phyloP scores from a whole-genome alignment of 2,329 filamentous ascomycete species.

The Alternaria ethzedia region DNA sequence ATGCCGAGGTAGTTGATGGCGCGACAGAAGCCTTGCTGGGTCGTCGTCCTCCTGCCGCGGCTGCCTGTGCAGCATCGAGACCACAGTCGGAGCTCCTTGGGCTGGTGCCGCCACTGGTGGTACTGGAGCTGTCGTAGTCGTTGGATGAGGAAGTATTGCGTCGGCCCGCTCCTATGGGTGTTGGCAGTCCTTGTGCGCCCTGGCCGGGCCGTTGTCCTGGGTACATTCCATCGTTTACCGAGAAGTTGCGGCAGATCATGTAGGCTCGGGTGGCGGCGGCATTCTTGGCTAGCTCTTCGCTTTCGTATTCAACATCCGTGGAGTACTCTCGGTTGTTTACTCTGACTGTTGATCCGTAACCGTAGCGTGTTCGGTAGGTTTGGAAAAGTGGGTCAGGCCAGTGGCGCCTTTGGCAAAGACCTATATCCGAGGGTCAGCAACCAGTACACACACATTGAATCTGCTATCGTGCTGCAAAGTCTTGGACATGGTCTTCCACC shows the following conservation, averaged over 20 bases:
- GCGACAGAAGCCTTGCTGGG: conserved; percentile 45
- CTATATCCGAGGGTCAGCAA: conserved; percentile 58
- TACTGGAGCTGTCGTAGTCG: conserved; percentile 60
- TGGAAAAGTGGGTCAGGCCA: conserved; percentile 93
- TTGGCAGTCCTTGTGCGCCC: conserved; percentile 66
- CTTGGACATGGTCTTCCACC: not conserved
- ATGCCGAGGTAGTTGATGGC: conserved; percentile 32
- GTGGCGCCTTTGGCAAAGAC: conserved; percentile 90
- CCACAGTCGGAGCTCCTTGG: conserved; percentile 57
- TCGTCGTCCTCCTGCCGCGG: conserved; percentile 33
- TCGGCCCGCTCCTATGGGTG: conserved; percentile 68
- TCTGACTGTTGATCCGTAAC: conserved; percentile 87
- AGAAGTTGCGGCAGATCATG: conserved; percentile 97
- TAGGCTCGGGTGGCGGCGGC: conserved; percentile 95
- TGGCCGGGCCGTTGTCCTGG: conserved; percentile 62
- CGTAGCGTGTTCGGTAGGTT: conserved; percentile 73
- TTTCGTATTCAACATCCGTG: conserved; percentile 84
- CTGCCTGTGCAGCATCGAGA: conserved; percentile 41
- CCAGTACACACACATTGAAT: conserved; percentile 1
- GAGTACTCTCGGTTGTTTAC: conserved; percentile 98
- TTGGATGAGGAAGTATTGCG: conserved; percentile 55
- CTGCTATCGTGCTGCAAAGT: not conserved
- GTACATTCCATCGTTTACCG: conserved; percentile 92
- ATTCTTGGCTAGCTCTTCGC: conserved; percentile 83
- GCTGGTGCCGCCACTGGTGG: conserved; percentile 62